Evolutionary conservation across 371 early-diverging fungal species (phyloP), one percentile per base, ranked within the genome.

Genomic region (Mucor irregularis): DNA sequence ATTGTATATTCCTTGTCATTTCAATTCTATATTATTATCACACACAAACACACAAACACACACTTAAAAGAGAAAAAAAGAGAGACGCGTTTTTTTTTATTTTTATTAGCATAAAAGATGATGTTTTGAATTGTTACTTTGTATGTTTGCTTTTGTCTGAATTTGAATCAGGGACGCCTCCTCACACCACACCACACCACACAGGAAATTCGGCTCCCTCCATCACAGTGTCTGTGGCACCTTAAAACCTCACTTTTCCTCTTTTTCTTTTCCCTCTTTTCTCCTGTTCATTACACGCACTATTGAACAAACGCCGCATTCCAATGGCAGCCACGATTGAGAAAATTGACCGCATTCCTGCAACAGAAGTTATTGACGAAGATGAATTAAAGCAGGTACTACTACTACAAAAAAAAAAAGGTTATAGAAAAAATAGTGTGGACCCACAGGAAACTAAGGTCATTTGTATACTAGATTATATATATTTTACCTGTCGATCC

Each of bases 401-500:
- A 30, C 3, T n/a, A 39, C 19, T 22, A 49, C 24, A 25, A 21
- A 24, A 19, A 14, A 2, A 11, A 22, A 14, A 33, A 26, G 21
- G 0, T 6, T 5, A 16, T 30, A 21, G 4, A n/a, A 24, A 22
- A 7, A 19, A 10, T 44, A n/a, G n/a, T n/a, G n/a, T n/a, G n/a
- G n/a, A n/a, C 13, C 26, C 17, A 26, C 44, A 19, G 43, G 19
- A 13, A 33, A 50, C 9, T 16, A 16, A 16, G 25, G n/a, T 16
- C 21, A 24, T 30, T 31, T 21, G 28, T 47, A 31, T 38, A 6
- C 17, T 53, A 84, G 82, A 76, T 85, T 31, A 78, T 82, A 24
- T 80, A 80, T 34, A 76, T 78, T 48, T 70, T 85, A 16, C 81
- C 83, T 2, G 66, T 82, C 35, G 80, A 85, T 57, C 71, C 57